Evolutionary conservation across 1,139 yeast species (phyloP).

Genomic region (Casaregolazyma suthepensis): DNA sequence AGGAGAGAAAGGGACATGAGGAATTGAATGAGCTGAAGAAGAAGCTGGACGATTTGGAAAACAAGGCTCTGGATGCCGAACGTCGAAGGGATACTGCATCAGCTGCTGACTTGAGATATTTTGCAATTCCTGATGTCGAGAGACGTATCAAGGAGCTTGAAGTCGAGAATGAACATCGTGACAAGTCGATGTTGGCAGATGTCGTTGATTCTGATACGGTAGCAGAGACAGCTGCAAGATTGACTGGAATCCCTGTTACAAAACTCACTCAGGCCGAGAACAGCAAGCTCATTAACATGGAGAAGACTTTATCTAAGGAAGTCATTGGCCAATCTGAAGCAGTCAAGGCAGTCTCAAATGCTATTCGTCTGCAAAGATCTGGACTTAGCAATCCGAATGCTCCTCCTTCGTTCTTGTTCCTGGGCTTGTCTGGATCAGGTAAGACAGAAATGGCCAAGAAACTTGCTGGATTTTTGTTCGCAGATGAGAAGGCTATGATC

Average conservation of each 20-base stretch:
- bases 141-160: conserved; percentile 73
- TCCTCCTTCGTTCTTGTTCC: conserved; percentile 90
- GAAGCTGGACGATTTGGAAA: conserved; percentile 85
- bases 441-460: conserved; percentile 97
- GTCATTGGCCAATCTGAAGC: conserved; percentile 98
- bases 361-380: conserved; percentile 88
- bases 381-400: conserved; percentile 94
- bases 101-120: conserved; percentile 91
- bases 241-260: conserved; percentile 98
- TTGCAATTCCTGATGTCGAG: conserved; percentile 91
- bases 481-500: conserved; percentile 93
- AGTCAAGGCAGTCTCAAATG: conserved; percentile 91
- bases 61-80: conserved; percentile 92
- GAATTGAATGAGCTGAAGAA: conserved; percentile 83
- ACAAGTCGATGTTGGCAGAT: conserved; percentile 68
- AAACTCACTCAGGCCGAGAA: conserved; percentile 95
- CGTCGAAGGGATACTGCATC: conserved; percentile 93
- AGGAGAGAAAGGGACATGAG: conserved; percentile 89
- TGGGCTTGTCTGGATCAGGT: conserved; percentile 97
- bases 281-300: conserved; percentile 90
- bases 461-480: conserved; percentile 89
- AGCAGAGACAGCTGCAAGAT: conserved; percentile 93
- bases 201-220: conserved; percentile 91
- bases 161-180: conserved; percentile 61
- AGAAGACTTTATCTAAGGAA: conserved; percentile 66